These are phyloP conservation scores for Saturnispora gosingensis DNA, from an alignment of 805 yeast genomes.

Conservation along the genomic window DNA sequence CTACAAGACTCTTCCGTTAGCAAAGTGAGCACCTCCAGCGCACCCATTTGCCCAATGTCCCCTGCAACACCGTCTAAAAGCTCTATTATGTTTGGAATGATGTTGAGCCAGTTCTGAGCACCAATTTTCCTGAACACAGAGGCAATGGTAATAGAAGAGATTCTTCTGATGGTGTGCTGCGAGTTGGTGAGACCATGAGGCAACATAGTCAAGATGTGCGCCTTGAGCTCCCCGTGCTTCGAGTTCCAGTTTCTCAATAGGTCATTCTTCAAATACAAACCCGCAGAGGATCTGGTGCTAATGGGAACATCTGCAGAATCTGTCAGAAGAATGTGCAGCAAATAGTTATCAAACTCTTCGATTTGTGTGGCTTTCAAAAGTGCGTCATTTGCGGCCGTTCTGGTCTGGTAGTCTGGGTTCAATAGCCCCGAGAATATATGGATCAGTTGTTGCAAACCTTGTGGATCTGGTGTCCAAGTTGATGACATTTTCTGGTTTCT, in stretches of 20 bases:
- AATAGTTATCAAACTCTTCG: constrained; percentile 75
- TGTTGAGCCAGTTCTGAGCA: constrained; percentile 61
- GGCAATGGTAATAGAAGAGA: constrained; percentile 86
- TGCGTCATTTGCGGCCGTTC: constrained; percentile 65
- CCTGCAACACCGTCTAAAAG: constrained; percentile 43
- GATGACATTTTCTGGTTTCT: background rate
- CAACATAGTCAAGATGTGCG: constrained; percentile 29
- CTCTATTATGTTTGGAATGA: constrained; percentile 59
- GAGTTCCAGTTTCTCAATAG: constrained; percentile 35
- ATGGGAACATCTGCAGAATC: constrained; percentile 39
- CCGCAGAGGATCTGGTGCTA: constrained; percentile 78
- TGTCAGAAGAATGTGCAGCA: constrained; percentile 54
- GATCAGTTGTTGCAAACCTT: constrained; percentile 54
- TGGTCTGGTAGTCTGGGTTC: constrained; percentile 43
- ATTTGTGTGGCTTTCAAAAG: constrained; percentile 58
- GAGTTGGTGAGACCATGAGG: constrained; percentile 42
- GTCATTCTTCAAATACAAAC: constrained; percentile 72
- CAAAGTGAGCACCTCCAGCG: constrained; percentile 72
- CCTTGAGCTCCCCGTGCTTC: constrained; percentile 24
- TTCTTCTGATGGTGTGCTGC: constrained; percentile 63
- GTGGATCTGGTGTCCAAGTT: constrained; percentile 59
- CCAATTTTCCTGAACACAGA: constrained; percentile 64
- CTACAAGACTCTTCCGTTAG: constrained; percentile 82
- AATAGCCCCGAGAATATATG: constrained; percentile 63
- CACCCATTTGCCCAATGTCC: constrained; percentile 52